Evolutionary conservation across 2,329 filamentous ascomycete species (phyloP), one percentile per base, ranked within the genome.

Genomic region (Tolypocladium inflatum): DNA sequence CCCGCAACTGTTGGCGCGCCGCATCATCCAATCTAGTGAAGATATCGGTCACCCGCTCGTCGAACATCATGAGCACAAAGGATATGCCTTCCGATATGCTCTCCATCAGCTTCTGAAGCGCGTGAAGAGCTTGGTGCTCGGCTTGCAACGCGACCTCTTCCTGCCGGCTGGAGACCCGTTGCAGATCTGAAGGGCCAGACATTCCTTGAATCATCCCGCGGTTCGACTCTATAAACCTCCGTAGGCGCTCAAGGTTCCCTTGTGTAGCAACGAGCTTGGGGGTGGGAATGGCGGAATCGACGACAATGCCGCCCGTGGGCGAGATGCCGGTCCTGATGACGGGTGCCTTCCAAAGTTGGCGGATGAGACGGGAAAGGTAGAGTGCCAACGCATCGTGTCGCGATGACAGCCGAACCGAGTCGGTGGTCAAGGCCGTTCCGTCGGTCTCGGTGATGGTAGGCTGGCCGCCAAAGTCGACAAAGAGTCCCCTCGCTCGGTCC

Each of bases 21-120:
- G 80, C 74, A 3, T 89, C 87, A 9, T 91, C 85, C 6, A 99
- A 78, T 5, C 89, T 80, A 6, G 85, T 77, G 63, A 92, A 87
- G 53, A 97, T 96, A 61, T 99, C 93, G 50, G 91, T 85, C 5
- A 97, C 86, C 13, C 89, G 86, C 77, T 99, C 93, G 63, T 97
- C 93, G 61, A 97, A 97, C 1, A 99, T 80, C 69, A 97, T 94
- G 26, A 93, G 80, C 4, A 97, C 91, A 66, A 99, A 99, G 0
- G 93, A 96, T 55, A 99, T 96, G 4, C 94, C 94, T 71, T 99
- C 94, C 9, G 94, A 92, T 43, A 97, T 94, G 70, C 91, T 91
- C 57, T 88, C 87, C 71, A 97, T 90, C 30, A 99, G 79, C 63
- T 88, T 86, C 61, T 96, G 84, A 54, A 99, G 77, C 2, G 91